Evolutionary conservation across 2,329 filamentous ascomycete species (phyloP).

Genomic region (Blumeriella jaapii): DNA sequence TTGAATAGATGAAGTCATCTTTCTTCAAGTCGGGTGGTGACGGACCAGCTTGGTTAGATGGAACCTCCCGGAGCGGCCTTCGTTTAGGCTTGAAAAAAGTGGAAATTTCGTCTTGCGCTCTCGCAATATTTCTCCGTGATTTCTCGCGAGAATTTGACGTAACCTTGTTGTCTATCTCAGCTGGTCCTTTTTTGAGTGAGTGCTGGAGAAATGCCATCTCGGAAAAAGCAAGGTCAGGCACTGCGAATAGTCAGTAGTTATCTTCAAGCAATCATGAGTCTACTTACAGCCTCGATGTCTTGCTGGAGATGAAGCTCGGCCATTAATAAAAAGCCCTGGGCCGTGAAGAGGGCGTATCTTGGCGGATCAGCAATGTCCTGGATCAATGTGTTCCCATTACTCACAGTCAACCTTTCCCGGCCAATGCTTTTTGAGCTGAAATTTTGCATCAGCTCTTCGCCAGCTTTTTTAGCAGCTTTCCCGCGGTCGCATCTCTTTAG

Average conservation of each 20-base stretch:
- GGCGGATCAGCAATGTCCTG: not conserved
- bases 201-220: slow-evolving; percentile 36
- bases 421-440: slow-evolving; percentile 45
- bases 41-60: slow-evolving; percentile 3
- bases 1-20: slow-evolving; percentile 2
- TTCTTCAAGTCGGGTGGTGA: slow-evolving; percentile 2
- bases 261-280: not conserved
- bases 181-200: slow-evolving; percentile 14
- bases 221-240: slow-evolving; percentile 41
- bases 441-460: slow-evolving; percentile 39
- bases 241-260: slow-evolving; percentile 25
- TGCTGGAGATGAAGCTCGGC: slow-evolving; percentile 28
- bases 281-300: slow-evolving; percentile 30
- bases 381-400: slow-evolving; percentile 8
- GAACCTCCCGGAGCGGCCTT: slow-evolving; percentile 10
- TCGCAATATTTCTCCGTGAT: slow-evolving; percentile 14
- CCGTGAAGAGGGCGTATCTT: slow-evolving; percentile 30
- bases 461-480: slow-evolving; percentile 18
- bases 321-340: slow-evolving; percentile 36
- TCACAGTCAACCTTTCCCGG: slow-evolving; percentile 41
- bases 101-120: slow-evolving; percentile 21
- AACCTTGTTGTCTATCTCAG: slow-evolving; percentile 21
- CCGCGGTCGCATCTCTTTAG: slow-evolving; percentile 13
- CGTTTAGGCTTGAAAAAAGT: slow-evolving; percentile 21
- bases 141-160: slow-evolving; percentile 21